Evolutionary conservation across 495 filamentous ascomycete species (phyloP).

Genomic region (Glutinoglossum americanum): DNA sequence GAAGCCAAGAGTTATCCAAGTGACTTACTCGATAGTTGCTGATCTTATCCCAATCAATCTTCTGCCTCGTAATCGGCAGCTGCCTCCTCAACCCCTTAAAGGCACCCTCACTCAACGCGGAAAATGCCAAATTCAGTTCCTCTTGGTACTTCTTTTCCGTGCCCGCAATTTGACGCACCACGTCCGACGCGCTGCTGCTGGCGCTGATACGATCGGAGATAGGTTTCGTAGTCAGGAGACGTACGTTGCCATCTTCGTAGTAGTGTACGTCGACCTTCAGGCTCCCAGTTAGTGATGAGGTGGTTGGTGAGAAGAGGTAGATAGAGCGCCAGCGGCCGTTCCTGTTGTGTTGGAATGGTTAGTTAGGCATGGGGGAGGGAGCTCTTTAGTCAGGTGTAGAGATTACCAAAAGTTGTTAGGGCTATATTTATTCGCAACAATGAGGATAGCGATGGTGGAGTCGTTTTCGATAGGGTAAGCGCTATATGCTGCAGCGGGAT

Average conservation of each 20-base stretch:
- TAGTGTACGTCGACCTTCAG: constrained; percentile 90
- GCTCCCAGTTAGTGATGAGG: constrained; percentile 35
- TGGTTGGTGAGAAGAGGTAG: constrained; percentile 53
- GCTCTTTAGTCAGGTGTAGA: not conserved
- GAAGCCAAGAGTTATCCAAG: constrained; percentile 25
- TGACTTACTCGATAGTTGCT: constrained; percentile 58
- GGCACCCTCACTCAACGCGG: constrained; percentile 66
- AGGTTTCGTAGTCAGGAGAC: constrained; percentile 66
- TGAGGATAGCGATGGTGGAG: constrained; percentile 50
- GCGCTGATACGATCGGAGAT: constrained; percentile 31
- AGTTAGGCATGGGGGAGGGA: not conserved
- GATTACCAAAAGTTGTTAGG: constrained; percentile 86
- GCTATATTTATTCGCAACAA: constrained; percentile 91
- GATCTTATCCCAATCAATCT: constrained; percentile 99
- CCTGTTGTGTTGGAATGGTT: constrained; percentile 22
- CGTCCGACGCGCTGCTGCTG: constrained; percentile 37
- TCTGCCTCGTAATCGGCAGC: constrained; percentile 89
- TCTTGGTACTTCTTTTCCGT: constrained; percentile 89
- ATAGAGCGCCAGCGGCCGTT: constrained; percentile 89
- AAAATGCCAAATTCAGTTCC: constrained; percentile 80
- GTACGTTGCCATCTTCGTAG: constrained; percentile 98
- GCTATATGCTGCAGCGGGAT: constrained; percentile 55
- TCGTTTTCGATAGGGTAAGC: constrained; percentile 62
- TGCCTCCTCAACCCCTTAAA: constrained; percentile 89
- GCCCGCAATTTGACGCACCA: constrained; percentile 51